Base-by-base conservation (phyloP, 495 filamentous ascomycete species). In the Clavariopsis aquatica region DNA sequence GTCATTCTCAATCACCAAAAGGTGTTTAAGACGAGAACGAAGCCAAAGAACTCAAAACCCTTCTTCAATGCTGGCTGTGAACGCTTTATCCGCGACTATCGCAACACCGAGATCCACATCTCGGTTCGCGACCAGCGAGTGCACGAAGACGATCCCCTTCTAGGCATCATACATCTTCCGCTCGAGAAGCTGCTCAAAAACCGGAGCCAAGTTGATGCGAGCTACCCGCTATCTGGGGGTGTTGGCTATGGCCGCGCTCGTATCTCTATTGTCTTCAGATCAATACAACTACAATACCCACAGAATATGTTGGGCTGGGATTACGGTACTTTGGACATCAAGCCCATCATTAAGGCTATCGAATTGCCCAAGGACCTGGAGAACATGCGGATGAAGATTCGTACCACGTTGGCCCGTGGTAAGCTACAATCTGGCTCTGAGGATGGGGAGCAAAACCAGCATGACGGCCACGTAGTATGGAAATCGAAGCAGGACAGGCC, bases 51-150 rank as follows among this genome's bases (percentile, higher is more conserved):
- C 58, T 80, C 84, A 0, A 89, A 87, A 60, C 88, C 88, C 0
- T 91, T 90, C 72, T 90, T 89, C 80, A 91, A 90, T 65, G 88
- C 88, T 0, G 85, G 85, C n/a, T 87, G 83, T 0, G 88, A 91
- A 66, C 79, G 85, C 2, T 87, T 89, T 46, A 78, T 90, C 38
- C 78, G 83, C n/a, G 84, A 91, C 71, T 89, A 84, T 81, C 76
- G 74, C 15, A 81, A 76, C n/a, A 78, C 84, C 20, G 86, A 89
- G 66, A 74, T 90, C 45, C 83, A 89, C 51, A 62, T 91, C 9
- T 77, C 79, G 13, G 87, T 89, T n/a, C 77, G 86, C 1, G 88
- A 91, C 64, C 77, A 80, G 6, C 77, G 86, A 1, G 80, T 88
- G 43, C 78, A 86, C 27, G 88, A 90, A 68, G 80, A 84, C 41